Conservation (phyloP, 352 stramenopile species). For the Halophytophthora polymorphica region DNA sequence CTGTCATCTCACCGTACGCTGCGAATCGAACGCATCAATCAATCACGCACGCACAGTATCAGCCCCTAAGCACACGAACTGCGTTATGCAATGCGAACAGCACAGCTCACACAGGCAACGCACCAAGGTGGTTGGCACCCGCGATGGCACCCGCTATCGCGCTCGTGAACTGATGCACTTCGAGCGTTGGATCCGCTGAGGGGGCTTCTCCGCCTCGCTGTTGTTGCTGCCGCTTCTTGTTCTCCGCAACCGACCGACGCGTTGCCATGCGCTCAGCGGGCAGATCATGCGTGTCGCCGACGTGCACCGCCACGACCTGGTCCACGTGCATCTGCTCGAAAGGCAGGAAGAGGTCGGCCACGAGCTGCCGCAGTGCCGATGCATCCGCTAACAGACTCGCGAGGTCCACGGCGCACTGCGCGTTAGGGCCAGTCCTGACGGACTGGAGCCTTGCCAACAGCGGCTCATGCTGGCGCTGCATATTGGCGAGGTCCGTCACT, state of each 20-base stretch:
- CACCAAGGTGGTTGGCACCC: constrained; percentile 37
- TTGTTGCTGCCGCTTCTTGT: neutral
- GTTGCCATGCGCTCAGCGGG: neutral
- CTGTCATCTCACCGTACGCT: constrained; percentile 46
- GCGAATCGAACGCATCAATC: neutral
- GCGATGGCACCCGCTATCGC: constrained; percentile 50
- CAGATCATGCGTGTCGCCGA: constrained; percentile 13
- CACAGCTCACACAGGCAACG: neutral
- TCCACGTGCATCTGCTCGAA: constrained; percentile 45
- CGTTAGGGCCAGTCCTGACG: too few relatives aligned
- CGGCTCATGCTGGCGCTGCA: constrained; percentile 28
- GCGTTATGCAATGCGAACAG: neutral
- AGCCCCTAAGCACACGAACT: neutral
- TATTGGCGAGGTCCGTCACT: constrained; percentile 6
- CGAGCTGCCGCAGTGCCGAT: constrained; percentile 27
- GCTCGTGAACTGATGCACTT: constrained; percentile 25
- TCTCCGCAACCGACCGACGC: neutral
- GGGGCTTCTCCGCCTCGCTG: neutral
- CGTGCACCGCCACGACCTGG: constrained; percentile 44
- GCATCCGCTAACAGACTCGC: constrained; percentile 33
- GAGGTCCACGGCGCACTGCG: constrained; percentile 35
- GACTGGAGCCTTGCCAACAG: too few relatives aligned
- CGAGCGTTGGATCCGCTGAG: neutral
- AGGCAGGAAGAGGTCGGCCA: constrained; percentile 35
- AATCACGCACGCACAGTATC: neutral